phyloP scores from a whole-genome alignment of 306 rosid species.

The Vicia faba region DNA sequence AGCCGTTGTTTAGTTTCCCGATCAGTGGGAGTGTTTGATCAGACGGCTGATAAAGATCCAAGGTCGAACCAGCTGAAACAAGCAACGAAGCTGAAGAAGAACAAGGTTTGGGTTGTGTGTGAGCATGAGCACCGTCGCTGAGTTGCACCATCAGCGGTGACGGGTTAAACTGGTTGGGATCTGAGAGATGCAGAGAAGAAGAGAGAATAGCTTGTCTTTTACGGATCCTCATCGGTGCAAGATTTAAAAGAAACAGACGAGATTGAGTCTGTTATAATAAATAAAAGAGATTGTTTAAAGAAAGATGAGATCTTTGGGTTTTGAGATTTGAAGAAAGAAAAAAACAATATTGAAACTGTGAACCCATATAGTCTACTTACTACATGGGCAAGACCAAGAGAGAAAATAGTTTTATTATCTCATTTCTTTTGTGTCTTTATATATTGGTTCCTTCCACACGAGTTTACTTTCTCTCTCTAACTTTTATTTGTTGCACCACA shows the following conservation, averaged over 20 bases:
- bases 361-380: conserved; percentile 31
- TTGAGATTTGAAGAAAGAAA: conserved; percentile 18
- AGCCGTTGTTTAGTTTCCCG: conserved; percentile 45
- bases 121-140: conserved; percentile 29
- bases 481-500: conserved; percentile 90
- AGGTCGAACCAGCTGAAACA: conserved; percentile 15
- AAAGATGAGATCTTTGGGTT: conserved; percentile 35
- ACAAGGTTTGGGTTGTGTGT: conserved; percentile 24
- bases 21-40: conserved; percentile 48
- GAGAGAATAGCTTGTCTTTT: conserved; percentile 62
- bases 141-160: conserved; percentile 75
- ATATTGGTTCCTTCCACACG: conserved; percentile 18
- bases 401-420: background rate
- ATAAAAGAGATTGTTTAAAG: background rate
- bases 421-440: background rate
- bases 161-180: conserved; percentile 65
- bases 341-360: background rate
- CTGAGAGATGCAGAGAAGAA: conserved; percentile 62
- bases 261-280: conserved; percentile 32
- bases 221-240: conserved; percentile 84
- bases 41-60: conserved; percentile 49
- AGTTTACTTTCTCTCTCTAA: conserved; percentile 54
- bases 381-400: conserved; percentile 35
- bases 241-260: conserved; percentile 23
- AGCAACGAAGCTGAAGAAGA: conserved; percentile 14